phyloP scores from a whole-genome alignment of 1,284 basidiomycete genomes.

The Pyrrhoderma lamaoense region DNA sequence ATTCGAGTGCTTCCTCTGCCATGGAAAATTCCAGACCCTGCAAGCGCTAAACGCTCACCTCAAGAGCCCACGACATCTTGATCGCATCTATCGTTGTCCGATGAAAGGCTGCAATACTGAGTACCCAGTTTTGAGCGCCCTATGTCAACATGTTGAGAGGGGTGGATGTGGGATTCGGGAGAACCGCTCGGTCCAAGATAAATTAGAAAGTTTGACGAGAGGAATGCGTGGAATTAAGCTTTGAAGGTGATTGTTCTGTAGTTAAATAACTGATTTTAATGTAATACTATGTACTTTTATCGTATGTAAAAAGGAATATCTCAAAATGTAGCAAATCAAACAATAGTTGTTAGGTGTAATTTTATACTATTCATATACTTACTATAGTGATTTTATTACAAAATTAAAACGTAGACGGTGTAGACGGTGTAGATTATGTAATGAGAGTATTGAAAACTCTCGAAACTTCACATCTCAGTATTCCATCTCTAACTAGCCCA shows the following conservation, averaged over 20 bases:
- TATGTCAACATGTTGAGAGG: slow-evolving; percentile 23
- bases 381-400: no score
- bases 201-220: not conserved
- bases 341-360: no score
- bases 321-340: no score
- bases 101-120: slow-evolving; percentile 17
- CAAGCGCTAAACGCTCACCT: slow-evolving; percentile 29
- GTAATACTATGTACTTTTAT: no score
- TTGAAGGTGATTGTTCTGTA: not conserved
- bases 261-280: no score
- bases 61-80: slow-evolving; percentile 26
- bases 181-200: slow-evolving; percentile 20
- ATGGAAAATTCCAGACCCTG: slow-evolving; percentile 24
- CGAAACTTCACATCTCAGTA: no score
- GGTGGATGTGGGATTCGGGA: slow-evolving; percentile 21
- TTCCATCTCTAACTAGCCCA: no score
- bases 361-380: no score
- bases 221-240: slow-evolving; percentile 9
- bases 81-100: slow-evolving; percentile 21
- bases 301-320: no score
- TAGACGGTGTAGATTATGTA: no score
- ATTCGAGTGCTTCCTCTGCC: slow-evolving; percentile 36
- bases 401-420: no score
- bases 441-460: no score
- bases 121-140: slow-evolving; percentile 20